Base-by-base conservation (phyloP, 2,329 filamentous ascomycete species). In the Zymoseptoria passerinii region DNA sequence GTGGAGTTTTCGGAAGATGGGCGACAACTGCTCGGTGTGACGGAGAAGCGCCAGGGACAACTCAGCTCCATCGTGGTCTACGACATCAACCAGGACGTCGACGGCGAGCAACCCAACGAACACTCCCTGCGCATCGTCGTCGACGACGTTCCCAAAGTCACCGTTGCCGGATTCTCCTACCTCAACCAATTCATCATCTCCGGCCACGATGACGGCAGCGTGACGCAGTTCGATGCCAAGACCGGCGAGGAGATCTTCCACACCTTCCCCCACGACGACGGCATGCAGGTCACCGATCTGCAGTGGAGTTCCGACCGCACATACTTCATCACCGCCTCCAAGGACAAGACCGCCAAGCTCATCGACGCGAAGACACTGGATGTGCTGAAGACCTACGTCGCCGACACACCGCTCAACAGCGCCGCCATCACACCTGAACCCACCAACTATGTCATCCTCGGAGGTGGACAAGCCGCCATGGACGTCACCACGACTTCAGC, bases 1-100 rank as follows among this genome's bases (percentile, higher is more conserved):
- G 92, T 96, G 75, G 92, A 96, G 78, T 99, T 99, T 81, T 92
- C 86, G 73, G 88, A 95, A 71, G 94, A 99, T 76, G 94, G 92
- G 71, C 88, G 84, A 71, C 85, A 89, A 78, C 81, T 99, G 69
- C 81, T 99, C 65, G 92, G 90, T 64, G 92, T 99, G 64, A 99
- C 94, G 56, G 94, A 99, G 81, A 96, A 96, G 88, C 90, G 94
- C 71, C 96, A 95, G 85, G 94, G 94, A 67, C 92, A 90, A 78
- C 82, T 97, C 66, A 90, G 90, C 73, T 95, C 92, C 67, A 96
- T 99, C 71, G 87, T 92, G 63, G 91, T 97, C 64, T 83, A 95
- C 72, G 89, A 96, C 74, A 88, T 99, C 81, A 86, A 85, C 75
- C 84, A 86, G 66, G 91, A 95, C 72, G 83, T 89, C 64, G 80